Evolutionary conservation across 2,329 filamentous ascomycete genomes (phyloP).

Genomic region (Xylariaceae sp.): DNA sequence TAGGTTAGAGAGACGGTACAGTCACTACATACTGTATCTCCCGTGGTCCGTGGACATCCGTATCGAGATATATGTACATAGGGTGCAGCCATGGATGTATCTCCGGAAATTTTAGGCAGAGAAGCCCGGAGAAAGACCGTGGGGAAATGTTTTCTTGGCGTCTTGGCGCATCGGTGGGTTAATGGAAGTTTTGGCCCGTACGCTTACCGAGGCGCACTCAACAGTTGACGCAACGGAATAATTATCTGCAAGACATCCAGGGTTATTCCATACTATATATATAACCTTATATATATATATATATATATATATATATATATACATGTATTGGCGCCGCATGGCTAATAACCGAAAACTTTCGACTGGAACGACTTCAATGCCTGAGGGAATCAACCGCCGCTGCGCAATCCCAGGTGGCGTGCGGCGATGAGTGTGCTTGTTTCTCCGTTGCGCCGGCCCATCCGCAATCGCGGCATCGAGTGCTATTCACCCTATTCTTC

Average conservation of each 20-base stretch:
- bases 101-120: slow-evolving; percentile 10
- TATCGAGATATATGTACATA: too few relatives aligned
- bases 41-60: too few relatives aligned
- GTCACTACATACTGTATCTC: neutral
- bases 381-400: slow-evolving; percentile 20
- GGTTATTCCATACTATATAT: too few relatives aligned
- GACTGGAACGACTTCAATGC: slow-evolving; percentile 24
- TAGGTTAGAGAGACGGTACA: neutral
- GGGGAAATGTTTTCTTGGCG: slow-evolving; percentile 7
- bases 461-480: slow-evolving; percentile 22
- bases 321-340: too few relatives aligned
- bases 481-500: slow-evolving; percentile 14
- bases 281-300: too few relatives aligned
- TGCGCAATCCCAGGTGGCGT: slow-evolving; percentile 34
- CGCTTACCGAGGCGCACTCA: neutral
- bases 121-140: slow-evolving; percentile 1
- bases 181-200: neutral
- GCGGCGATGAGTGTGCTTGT: slow-evolving; percentile 35
- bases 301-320: too few relatives aligned
- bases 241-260: too few relatives aligned
- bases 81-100: too few relatives aligned
- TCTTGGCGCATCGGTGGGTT: neutral
- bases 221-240: too few relatives aligned
- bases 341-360: too few relatives aligned
- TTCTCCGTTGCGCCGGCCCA: slow-evolving; percentile 29